Evolutionary conservation across 192 early-diverging fungal genomes (phyloP).

Genomic region (Coemansia asiatica): DNA sequence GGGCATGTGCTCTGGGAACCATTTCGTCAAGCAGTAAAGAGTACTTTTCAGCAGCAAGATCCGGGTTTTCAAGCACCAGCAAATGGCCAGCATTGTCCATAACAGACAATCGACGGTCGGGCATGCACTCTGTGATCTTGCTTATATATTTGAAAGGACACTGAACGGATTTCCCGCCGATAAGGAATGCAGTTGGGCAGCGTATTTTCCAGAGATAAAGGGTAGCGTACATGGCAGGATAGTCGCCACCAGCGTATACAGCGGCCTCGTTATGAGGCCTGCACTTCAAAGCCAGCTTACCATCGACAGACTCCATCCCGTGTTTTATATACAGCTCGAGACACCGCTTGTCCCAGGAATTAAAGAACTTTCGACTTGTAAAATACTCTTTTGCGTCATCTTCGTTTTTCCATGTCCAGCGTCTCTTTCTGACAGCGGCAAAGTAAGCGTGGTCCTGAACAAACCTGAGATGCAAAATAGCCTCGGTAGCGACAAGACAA

Average conservation of each 20-base stretch:
- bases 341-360: constrained; percentile 31
- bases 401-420: constrained; percentile 16
- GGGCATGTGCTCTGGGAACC: no score
- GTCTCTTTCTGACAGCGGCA: constrained; percentile 21
- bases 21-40: no score
- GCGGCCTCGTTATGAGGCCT: constrained; percentile 33
- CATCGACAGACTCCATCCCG: constrained; percentile 16
- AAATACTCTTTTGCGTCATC: constrained; percentile 28
- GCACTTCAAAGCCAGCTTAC: constrained; percentile 34
- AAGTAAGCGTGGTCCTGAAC: not conserved
- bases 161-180: constrained; percentile 26
- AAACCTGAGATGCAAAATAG: constrained; percentile 16
- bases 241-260: constrained; percentile 18
- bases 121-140: constrained; percentile 16
- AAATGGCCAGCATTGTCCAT: constrained; percentile 36
- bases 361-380: constrained; percentile 30
- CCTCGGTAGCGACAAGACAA: constrained; percentile 31
- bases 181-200: constrained; percentile 38
- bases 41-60: constrained; percentile 20
- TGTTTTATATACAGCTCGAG: constrained; percentile 30
- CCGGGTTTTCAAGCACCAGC: constrained; percentile 30
- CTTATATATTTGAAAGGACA: constrained; percentile 16
- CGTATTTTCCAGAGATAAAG: constrained; percentile 19
- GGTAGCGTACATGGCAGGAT: constrained; percentile 16
- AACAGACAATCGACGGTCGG: constrained; percentile 16